A percentile compares a stretch with the other conserved stretches of the same genome.
phyloP scores from a whole-genome alignment of 2,329 filamentous ascomycete species.

The Ophiostoma sp. region DNA sequence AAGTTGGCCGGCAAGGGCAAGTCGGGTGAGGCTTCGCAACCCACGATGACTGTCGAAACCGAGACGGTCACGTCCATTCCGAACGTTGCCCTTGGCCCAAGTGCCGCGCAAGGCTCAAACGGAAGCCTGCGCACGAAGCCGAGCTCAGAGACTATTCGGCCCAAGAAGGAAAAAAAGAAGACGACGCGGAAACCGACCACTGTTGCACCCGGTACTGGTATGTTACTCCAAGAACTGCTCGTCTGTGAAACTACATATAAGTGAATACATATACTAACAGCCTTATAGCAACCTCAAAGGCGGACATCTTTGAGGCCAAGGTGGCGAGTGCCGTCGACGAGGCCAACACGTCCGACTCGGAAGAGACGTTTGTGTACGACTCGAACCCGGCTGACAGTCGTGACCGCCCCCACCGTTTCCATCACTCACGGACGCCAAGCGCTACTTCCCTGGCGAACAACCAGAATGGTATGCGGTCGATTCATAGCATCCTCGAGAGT shows the following conservation, averaged over 20 bases:
- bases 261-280: not conserved
- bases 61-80: slow-evolving; percentile 92
- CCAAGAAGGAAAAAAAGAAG: slow-evolving; percentile 90
- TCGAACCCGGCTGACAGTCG: slow-evolving; percentile 79
- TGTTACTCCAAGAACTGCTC: slow-evolving; percentile 40
- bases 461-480: slow-evolving; percentile 59
- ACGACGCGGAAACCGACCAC: slow-evolving; percentile 70
- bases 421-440: slow-evolving; percentile 89
- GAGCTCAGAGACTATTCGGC: slow-evolving; percentile 93
- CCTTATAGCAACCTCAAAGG: slow-evolving; percentile 79
- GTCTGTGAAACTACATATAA: not conserved
- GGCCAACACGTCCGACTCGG: slow-evolving; percentile 93
- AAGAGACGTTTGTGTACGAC: slow-evolving; percentile 98
- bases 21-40: slow-evolving; percentile 69
- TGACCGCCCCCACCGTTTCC: slow-evolving; percentile 64
- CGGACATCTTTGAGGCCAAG: slow-evolving; percentile 96
- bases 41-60: slow-evolving; percentile 96
- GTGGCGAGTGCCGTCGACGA: slow-evolving; percentile 95
- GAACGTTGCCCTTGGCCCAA: slow-evolving; percentile 70
- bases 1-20: slow-evolving; percentile 68
- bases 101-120: slow-evolving; percentile 63
- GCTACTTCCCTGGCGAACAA: slow-evolving; percentile 82
- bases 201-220: slow-evolving; percentile 72
- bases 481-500: slow-evolving; percentile 64
- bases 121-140: slow-evolving; percentile 81